Percentiles rank a stretch among this genome's conserved stretches.
phyloP scores from a whole-genome alignment of 2,329 filamentous ascomycete species.

The Ceratocystis huliohia region DNA sequence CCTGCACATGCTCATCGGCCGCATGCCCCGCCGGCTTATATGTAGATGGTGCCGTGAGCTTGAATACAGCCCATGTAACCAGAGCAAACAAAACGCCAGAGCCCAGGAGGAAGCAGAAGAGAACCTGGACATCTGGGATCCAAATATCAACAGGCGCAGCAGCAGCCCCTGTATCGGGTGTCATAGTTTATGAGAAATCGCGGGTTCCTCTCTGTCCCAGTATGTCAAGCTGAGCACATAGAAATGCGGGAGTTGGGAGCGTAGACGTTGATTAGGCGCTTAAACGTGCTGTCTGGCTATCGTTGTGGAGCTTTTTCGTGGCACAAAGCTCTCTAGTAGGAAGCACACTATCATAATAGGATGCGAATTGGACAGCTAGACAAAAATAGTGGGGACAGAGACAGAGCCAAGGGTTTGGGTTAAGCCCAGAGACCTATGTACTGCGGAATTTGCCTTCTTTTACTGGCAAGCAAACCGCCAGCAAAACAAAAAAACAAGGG shows the following conservation, averaged over 20 bases:
- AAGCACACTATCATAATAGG: not conserved
- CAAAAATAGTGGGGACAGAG: not conserved
- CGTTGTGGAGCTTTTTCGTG: not conserved
- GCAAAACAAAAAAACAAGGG: not conserved
- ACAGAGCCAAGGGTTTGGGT: not conserved
- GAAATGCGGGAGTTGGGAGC: no score
- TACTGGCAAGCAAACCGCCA: not conserved
- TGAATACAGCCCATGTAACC: constrained; percentile 20
- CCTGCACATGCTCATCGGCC: constrained; percentile 46
- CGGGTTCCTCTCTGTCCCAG: no score
- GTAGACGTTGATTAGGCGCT: no score
- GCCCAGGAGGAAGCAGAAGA: constrained; percentile 17
- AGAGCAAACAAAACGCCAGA: constrained; percentile 13
- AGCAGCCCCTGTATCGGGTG: constrained; percentile 2
- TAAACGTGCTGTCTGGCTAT: not conserved
- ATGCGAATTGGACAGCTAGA: not conserved
- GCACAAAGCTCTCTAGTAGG: not conserved
- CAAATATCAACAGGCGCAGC: constrained; percentile 12
- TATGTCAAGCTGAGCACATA: no score
- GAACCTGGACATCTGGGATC: constrained; percentile 18
- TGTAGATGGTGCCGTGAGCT: constrained; percentile 27
- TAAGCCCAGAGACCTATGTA: not conserved
- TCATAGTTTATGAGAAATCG: not conserved
- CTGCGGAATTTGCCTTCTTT: no score
- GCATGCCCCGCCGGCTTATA: constrained; percentile 29